Base-by-base conservation (phyloP, 2,329 filamentous ascomycete species). In the Neospermospora avenae region DNA sequence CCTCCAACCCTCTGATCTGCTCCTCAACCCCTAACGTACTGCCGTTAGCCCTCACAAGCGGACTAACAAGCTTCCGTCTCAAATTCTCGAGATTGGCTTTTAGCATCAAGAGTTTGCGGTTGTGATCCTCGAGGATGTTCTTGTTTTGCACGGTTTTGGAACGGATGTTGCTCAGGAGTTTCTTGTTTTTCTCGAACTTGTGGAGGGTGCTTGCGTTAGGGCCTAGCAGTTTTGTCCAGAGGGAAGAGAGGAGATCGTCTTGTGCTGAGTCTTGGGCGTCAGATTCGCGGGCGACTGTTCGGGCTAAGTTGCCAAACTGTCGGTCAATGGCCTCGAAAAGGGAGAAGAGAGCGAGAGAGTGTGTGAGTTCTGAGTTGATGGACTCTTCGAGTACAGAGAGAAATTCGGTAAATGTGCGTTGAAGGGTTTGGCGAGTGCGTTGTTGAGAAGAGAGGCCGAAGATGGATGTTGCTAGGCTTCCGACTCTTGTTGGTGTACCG, bases 261-360 rank as follows among this genome's bases (percentile, higher is more conserved):
- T 96, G 90, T 31, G 86, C 80, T 44, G 88, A 86, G 64, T 96
- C 91, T 72, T 97, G 91, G 5, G 84, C 83, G 64, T 89, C 87
- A 20, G 88, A 85, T 76, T 97, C 93, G 69, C 91, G 90, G 58
- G 90, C 88, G 10, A 96, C 92, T 4, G 86, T 89, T 62, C 92
- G 88, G 64, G 91, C 91, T 0, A 97, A 82, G 73, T 95, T 96
- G 63, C 92, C 82, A 75, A 97, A 96, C 73, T 96, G 91, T 56
- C 86, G 84, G 76, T 98, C 93, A 67, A 97, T 92, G 61, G 87
- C 84, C 73, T 96, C 92, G 74, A 97, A 97, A n/a, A 96, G 85
- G 3, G 84, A 84, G 74, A 96, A 96, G 14, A 97, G 84, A 1
- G 86, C 84, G 1, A 92, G 84, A 42, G 88, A 89, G 75, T 93